Evolutionary conservation across 306 rosid species (phyloP).

Genomic region (Datisca glomerata): DNA sequence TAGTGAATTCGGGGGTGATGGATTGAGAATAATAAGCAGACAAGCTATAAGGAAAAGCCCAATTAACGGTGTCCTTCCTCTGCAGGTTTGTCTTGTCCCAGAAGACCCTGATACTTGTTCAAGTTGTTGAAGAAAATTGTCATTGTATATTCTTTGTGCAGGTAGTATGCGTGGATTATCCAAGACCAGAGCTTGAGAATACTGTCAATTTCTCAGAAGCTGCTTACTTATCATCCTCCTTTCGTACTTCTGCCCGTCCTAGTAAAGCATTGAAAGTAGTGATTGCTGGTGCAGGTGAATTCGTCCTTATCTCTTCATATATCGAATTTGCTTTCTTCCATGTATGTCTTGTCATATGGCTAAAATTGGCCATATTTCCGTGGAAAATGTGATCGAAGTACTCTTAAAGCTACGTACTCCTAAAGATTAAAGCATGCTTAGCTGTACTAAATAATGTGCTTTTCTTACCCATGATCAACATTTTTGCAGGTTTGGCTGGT

Average conservation of each 20-base stretch:
- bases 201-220: constrained; percentile 79
- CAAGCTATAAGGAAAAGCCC: constrained; percentile 13
- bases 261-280: constrained; percentile 56
- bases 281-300: constrained; percentile 90
- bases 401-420: too few relatives aligned
- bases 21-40: constrained; percentile 19
- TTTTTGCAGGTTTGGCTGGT: constrained; percentile 77
- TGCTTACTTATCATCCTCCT: constrained; percentile 65
- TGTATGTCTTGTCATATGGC: not conserved
- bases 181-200: constrained; percentile 72
- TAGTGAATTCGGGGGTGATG: constrained; percentile 36
- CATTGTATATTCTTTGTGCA: constrained; percentile 7
- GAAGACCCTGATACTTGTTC: not conserved
- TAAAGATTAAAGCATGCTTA: too few relatives aligned
- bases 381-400: not conserved
- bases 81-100: constrained; percentile 29
- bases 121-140: constrained; percentile 6
- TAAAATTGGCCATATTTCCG: not conserved
- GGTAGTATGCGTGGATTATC: constrained; percentile 78
- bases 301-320: not conserved
- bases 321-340: not conserved
- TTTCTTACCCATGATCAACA: constrained; percentile 11
- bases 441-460: not conserved
- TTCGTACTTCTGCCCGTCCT: constrained; percentile 59
- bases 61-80: constrained; percentile 26